A percentile compares a stretch with the other conserved stretches of the same genome.
Evolutionary conservation across 257 asterid genomes (phyloP).

Genomic region (Jasminum sambac): DNA sequence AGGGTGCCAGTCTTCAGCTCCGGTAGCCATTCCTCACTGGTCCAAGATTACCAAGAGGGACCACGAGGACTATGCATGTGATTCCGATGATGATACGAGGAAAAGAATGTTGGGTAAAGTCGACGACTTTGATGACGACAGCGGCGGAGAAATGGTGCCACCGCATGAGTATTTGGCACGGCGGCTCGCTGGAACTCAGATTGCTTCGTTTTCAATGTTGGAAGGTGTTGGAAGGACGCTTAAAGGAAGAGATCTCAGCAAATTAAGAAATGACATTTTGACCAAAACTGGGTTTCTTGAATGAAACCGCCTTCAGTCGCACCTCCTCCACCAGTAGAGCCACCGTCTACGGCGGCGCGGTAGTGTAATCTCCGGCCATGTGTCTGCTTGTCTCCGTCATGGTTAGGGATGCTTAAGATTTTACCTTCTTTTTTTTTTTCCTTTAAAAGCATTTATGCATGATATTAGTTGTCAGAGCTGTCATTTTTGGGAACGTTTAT

Average conservation of each 20-base stretch:
- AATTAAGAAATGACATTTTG: slow-evolving; percentile 38
- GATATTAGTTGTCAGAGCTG: slow-evolving; percentile 10
- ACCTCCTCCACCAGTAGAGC: background rate
- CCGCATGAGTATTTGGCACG: slow-evolving; percentile 42
- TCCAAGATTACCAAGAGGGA: slow-evolving; percentile 34
- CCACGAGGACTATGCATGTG: slow-evolving; percentile 21
- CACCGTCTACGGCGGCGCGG: background rate
- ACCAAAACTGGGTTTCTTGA: slow-evolving; percentile 53
- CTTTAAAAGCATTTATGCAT: background rate
- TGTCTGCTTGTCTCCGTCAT: background rate
- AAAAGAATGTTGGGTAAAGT: background rate
- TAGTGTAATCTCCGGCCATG: background rate
- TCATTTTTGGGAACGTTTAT: slow-evolving; percentile 1
- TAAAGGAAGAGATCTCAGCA: slow-evolving; percentile 54
- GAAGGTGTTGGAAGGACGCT: slow-evolving; percentile 57
- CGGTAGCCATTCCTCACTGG: slow-evolving; percentile 35
- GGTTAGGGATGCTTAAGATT: background rate
- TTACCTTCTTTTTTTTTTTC: background rate
- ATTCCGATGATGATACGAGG: slow-evolving; percentile 2
- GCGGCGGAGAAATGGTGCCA: slow-evolving; percentile 32
- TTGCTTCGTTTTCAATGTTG: slow-evolving; percentile 49
- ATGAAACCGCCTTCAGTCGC: background rate
- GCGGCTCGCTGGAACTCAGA: slow-evolving; percentile 27
- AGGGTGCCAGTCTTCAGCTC: slow-evolving; percentile 23
- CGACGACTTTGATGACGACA: background rate